Percentiles rank a stretch among this genome's conserved stretches.
Conservation (phyloP, 1,284 basidiomycete species). For the Puccinia sorghi region DNA sequence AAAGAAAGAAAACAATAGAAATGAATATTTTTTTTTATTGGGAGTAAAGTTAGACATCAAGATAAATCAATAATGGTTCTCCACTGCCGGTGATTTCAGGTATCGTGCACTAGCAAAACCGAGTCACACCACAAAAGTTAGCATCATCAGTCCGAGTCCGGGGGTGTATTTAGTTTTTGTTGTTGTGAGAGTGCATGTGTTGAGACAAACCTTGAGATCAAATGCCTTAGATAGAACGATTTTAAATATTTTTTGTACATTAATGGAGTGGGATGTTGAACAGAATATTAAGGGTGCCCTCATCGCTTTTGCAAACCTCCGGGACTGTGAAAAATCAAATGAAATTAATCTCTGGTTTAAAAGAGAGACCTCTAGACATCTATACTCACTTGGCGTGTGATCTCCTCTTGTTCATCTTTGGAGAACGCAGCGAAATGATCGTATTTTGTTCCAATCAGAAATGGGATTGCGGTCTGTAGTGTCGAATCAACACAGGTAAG, state of each 20-base stretch:
- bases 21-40: neutral
- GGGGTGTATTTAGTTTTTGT: too few species aligned
- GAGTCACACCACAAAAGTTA: too few species aligned
- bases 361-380: conserved; percentile 50
- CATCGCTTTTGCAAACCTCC: conserved; percentile 96
- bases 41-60: conserved; percentile 67
- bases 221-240: conserved; percentile 71
- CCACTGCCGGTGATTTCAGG: conserved; percentile 93
- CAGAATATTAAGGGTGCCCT: conserved; percentile 97
- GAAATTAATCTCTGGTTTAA: too few species aligned
- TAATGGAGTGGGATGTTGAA: conserved; percentile 94
- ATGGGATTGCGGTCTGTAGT: conserved; percentile 56
- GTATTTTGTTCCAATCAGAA: conserved; percentile 90
- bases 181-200: too few species aligned
- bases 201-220: conserved; percentile 59
- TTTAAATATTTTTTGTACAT: conserved; percentile 98
- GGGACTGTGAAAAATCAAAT: conserved; percentile 65
- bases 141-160: too few species aligned
- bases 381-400: conserved; percentile 78
- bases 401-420: conserved; percentile 96
- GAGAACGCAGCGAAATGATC: conserved; percentile 95
- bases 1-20: neutral
- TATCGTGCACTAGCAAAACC: conserved; percentile 65
- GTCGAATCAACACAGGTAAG: neutral
- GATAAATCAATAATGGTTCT: conserved; percentile 86